phyloP scores from a whole-genome alignment of 202 grass and related monocot species.

The Carex sylvatica region DNA sequence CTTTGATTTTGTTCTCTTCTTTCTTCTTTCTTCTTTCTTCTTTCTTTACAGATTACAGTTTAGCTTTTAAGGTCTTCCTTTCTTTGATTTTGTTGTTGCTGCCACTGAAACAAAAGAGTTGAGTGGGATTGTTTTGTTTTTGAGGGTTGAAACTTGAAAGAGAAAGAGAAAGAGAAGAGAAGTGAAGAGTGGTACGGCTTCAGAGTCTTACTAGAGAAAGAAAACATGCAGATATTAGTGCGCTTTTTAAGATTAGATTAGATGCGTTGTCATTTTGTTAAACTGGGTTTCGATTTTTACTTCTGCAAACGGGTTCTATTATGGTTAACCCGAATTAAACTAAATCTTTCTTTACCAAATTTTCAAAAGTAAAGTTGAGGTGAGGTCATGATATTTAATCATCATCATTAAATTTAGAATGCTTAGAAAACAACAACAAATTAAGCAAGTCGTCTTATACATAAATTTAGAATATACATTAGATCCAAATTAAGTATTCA shows the following conservation, averaged over 20 bases:
- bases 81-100: neutral
- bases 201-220: neutral
- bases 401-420: no score
- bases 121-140: neutral
- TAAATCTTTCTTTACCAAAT: neutral
- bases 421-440: no score
- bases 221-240: neutral
- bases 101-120: neutral
- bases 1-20: neutral
- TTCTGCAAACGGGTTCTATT: neutral
- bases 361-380: neutral
- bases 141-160: neutral
- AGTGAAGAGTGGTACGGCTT: neutral
- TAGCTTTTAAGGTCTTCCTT: neutral
- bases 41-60: neutral
- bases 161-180: no score
- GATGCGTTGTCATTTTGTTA: neutral
- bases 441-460: no score
- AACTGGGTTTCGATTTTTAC: neutral
- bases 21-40: neutral
- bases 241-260: neutral
- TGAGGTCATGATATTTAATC: no score
- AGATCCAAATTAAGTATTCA: no score
- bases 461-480: no score
- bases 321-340: neutral